phyloP scores from a whole-genome alignment of 2,329 filamentous ascomycete species.

The Macrophomina tecta region DNA sequence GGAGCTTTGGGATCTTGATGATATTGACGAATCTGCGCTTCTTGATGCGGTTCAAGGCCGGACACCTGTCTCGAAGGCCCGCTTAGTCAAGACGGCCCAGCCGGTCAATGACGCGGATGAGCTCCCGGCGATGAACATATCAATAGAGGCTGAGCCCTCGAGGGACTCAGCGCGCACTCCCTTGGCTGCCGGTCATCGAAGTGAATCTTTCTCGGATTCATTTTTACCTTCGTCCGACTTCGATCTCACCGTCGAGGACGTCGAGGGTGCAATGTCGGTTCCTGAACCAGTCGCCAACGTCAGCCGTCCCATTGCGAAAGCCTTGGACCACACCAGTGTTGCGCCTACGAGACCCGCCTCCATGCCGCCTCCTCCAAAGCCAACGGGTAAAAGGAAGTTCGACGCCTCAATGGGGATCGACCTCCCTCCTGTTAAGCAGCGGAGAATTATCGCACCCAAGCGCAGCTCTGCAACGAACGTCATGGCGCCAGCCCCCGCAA shows the following conservation, averaged over 20 bases:
- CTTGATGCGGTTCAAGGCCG: conserved; percentile 37
- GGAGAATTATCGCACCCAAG: neutral
- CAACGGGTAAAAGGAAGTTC: neutral
- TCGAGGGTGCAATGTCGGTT: neutral
- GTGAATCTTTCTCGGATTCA: neutral
- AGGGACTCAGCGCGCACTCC: neutral
- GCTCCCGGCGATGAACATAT: neutral
- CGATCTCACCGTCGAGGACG: neutral
- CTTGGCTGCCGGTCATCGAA: neutral
- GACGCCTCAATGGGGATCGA: neutral
- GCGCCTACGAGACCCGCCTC: neutral
- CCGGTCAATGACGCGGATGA: neutral
- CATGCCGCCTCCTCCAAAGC: conserved; percentile 4
- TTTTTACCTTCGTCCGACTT: neutral
- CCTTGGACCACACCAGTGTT: neutral
- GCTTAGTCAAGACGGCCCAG: neutral
- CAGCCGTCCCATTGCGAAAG: neutral
- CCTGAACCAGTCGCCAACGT: too few relatives aligned
- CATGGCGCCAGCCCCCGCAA: neutral
- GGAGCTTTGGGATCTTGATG: conserved; percentile 41
- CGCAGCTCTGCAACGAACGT: neutral
- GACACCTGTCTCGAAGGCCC: conserved; percentile 5
- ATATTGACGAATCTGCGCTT: conserved; percentile 42
- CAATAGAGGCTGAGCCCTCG: too few relatives aligned
- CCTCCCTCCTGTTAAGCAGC: neutral